These are phyloP conservation scores for Fraxinus platypoda DNA, from an alignment of 305 asterid species.

Conservation along the genomic window DNA sequence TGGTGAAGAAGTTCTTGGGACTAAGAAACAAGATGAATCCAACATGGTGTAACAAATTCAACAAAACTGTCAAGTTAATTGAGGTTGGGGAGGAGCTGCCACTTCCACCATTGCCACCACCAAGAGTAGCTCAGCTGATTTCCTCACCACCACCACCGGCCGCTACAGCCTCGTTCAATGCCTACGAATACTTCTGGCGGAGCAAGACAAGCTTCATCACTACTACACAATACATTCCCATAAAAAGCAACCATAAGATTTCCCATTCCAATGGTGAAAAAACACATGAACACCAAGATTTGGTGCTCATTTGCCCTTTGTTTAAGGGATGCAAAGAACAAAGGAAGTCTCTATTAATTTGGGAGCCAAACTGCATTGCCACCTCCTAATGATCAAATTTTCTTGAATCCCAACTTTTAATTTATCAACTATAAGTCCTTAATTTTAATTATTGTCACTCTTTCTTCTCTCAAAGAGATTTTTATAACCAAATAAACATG, in stretches of 20 bases:
- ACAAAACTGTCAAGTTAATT: conserved; percentile 23
- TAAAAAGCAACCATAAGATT: conserved; percentile 22
- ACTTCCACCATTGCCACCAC: conserved; percentile 38
- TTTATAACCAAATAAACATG: conserved; percentile 19
- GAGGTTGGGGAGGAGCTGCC: conserved; percentile 5
- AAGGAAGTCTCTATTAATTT: conserved; percentile 36
- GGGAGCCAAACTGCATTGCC: conserved; percentile 68
- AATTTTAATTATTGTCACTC: conserved; percentile 9
- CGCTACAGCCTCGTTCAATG: conserved; percentile 41
- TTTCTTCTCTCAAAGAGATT: conserved; percentile 1
- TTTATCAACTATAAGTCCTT: background rate
- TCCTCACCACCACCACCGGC: conserved; percentile 30
- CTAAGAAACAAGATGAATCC: conserved; percentile 39
- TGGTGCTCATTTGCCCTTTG: conserved; percentile 34
- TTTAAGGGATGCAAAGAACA: conserved; percentile 58
- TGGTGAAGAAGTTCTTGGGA: conserved; percentile 43
- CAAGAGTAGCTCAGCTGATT: conserved; percentile 24
- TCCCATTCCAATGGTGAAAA: conserved; percentile 2
- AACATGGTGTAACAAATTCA: conserved; percentile 39
- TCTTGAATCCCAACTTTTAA: conserved; percentile 22
- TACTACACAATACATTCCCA: background rate
- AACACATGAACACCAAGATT: conserved; percentile 28
- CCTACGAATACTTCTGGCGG: conserved; percentile 75
- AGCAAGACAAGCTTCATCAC: conserved; percentile 32
- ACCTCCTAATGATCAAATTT: conserved; percentile 38